Conservation (phyloP, 164 flowering plant species). For the Chimonanthus praecox region DNA sequence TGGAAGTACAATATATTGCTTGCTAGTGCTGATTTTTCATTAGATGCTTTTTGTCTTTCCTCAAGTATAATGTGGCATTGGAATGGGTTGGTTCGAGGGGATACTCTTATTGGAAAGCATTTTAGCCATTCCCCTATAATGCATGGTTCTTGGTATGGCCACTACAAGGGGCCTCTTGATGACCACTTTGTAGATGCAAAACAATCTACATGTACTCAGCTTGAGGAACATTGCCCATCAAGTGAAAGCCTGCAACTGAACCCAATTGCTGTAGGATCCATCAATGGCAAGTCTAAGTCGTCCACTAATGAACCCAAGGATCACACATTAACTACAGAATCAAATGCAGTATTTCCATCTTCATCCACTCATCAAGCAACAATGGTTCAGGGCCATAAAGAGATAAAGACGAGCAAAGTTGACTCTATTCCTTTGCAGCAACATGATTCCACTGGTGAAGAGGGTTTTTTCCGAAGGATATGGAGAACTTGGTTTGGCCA, state of each 20-base stretch:
- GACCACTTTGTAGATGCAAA: slow-evolving; percentile 40
- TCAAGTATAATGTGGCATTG: slow-evolving; percentile 94
- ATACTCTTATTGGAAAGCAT: slow-evolving; percentile 55
- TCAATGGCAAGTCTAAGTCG: neutral
- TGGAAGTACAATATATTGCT: slow-evolving; percentile 83
- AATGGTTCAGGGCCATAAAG: slow-evolving; percentile 13
- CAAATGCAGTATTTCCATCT: slow-evolving; percentile 13
- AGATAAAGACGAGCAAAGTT: neutral
- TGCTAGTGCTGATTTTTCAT: slow-evolving; percentile 45
- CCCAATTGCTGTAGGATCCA: neutral
- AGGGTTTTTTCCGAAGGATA: slow-evolving; percentile 29
- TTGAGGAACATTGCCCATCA: slow-evolving; percentile 9
- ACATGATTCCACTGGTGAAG: slow-evolving; percentile 23
- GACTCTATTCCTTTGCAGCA: slow-evolving; percentile 9
- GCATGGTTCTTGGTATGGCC: slow-evolving; percentile 84
- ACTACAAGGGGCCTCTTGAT: slow-evolving; percentile 46
- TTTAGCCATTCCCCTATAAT: slow-evolving; percentile 88
- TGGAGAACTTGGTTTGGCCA: slow-evolving; percentile 40
- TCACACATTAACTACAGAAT: slow-evolving; percentile 7
- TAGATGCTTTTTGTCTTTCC: slow-evolving; percentile 72
- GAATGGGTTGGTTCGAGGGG: slow-evolving; percentile 61
- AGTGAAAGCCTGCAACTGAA: neutral
- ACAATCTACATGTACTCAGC: slow-evolving; percentile 18
- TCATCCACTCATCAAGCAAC: slow-evolving; percentile 6
- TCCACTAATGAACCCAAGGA: slow-evolving; percentile 8